Base-by-base conservation (phyloP, 768 basidiomycete genomes). In the Pisolithus sp. region DNA sequence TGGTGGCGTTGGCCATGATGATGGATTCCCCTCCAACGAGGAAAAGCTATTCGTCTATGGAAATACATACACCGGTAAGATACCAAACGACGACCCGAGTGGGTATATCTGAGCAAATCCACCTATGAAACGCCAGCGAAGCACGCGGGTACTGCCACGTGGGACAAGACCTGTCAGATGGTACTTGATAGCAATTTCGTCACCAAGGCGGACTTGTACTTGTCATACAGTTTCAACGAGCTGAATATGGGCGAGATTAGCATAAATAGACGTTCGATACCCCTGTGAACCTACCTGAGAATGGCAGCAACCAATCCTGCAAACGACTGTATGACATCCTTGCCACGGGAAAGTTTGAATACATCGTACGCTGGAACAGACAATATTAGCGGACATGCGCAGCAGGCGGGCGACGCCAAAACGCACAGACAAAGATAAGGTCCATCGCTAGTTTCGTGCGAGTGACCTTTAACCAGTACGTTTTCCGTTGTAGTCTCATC, bases 371-470 rank as follows among this genome's bases (percentile, higher is more conserved):
- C 89, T 92, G 60, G 48, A 37, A 46, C 45, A 15, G 7, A 12
- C 46, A 4, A 31, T 28, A 2, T 64, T 51, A 54, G 41, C 34
- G 51, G 34, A 46, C 39, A 46, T 51, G 43, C 51, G 31, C 9
- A 44, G n/a, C 17, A 28, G 57, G 52, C 28, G 72, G 73, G 59
- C 4, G 1, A 31, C 3, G 45, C 18, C 23, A 30, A 12, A 9
- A 54, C 80, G 68, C 63, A 93, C 89, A 90, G 63, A 91, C 90
- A 69, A 92, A 93, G 60, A 90, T 80, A 54, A 93, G 70, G 66
- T 93, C 90, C 88, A 91, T 89, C 40, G 78, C 60, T 53, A 93
- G 71, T 72, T 93, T 93, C 50, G 75, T 71, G 52, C 85, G 72
- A 23, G 83, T 76, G 46, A 87, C 66, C 58, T 80, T 80, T 44